Evolutionary conservation across 2,329 filamentous ascomycete genomes (phyloP).

Genomic region (Aureobasidium sp.): DNA sequence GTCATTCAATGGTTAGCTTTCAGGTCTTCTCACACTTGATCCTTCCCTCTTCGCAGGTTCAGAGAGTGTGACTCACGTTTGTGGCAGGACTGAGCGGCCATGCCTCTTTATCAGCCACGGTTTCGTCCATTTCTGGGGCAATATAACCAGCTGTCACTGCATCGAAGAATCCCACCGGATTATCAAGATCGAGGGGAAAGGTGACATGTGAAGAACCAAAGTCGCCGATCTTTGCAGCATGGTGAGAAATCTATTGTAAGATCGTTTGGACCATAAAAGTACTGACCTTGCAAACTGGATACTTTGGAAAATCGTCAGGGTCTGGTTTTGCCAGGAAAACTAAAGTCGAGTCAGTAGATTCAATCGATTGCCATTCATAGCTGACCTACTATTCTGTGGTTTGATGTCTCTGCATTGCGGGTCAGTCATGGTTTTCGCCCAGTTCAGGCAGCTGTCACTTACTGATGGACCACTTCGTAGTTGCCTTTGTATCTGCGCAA

Average conservation of each 20-base stretch:
- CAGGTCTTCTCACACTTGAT: not conserved
- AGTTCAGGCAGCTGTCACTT: not conserved
- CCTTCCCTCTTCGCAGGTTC: not conserved
- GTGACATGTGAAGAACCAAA: constrained; percentile 7
- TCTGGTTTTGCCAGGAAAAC: not conserved
- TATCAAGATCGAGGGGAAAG: not conserved
- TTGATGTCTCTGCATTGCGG: constrained; percentile 7
- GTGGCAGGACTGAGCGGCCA: not conserved
- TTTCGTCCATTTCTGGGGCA: not conserved
- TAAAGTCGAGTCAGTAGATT: not conserved
- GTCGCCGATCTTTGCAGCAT: not conserved
- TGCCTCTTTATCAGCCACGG: not conserved
- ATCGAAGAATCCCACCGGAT: not conserved
- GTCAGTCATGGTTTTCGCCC: not conserved
- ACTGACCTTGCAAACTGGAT: constrained; percentile 5
- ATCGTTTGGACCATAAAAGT: not conserved
- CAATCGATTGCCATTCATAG: not conserved
- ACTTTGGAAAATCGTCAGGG: not conserved
- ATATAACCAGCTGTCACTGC: not conserved
- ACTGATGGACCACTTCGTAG: constrained; percentile 9
- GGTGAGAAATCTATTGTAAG: not conserved
- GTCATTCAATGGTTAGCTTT: not conserved
- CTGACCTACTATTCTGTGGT: not conserved
- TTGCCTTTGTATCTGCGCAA: not conserved
- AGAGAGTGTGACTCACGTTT: not conserved